Evolutionary conservation across 331 rosid genomes (phyloP).

Genomic region (Rosa hybrid): DNA sequence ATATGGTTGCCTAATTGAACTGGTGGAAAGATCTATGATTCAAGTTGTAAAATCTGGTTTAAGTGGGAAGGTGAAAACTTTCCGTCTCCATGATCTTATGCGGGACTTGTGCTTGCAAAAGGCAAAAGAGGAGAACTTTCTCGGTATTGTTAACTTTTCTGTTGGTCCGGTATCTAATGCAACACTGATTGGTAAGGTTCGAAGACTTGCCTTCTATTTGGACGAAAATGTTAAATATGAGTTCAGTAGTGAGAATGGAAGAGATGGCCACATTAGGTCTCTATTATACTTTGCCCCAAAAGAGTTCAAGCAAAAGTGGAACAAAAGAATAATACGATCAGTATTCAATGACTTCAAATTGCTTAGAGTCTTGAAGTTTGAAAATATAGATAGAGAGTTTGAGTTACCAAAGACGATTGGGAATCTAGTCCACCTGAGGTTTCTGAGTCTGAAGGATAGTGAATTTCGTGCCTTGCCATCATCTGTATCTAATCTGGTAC

Average conservation of each 20-base stretch:
- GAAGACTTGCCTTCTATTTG: constrained; percentile 39
- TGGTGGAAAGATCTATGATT: background rate
- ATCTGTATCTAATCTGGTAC: background rate
- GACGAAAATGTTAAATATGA: background rate
- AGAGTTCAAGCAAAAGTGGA: too few relatives aligned
- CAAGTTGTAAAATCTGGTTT: background rate
- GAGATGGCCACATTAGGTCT: background rate
- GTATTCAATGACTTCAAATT: constrained; percentile 23
- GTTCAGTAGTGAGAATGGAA: background rate
- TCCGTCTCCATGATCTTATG: background rate
- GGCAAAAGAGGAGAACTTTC: background rate
- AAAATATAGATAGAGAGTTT: accelerated
- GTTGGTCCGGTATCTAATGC: accelerated
- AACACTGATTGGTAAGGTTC: background rate
- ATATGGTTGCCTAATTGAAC: background rate
- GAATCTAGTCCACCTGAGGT: constrained; percentile 38
- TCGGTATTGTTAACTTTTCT: background rate
- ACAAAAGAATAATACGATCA: background rate
- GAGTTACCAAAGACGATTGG: constrained; percentile 23
- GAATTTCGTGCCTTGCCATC: accelerated
- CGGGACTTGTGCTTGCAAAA: constrained; percentile 13
- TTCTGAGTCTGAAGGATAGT: background rate
- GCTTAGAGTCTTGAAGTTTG: constrained; percentile 7
- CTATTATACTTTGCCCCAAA: background rate
- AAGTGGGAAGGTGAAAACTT: background rate